Evolutionary conservation across 805 yeast genomes (phyloP).

Genomic region (Kuraishia piskuri): DNA sequence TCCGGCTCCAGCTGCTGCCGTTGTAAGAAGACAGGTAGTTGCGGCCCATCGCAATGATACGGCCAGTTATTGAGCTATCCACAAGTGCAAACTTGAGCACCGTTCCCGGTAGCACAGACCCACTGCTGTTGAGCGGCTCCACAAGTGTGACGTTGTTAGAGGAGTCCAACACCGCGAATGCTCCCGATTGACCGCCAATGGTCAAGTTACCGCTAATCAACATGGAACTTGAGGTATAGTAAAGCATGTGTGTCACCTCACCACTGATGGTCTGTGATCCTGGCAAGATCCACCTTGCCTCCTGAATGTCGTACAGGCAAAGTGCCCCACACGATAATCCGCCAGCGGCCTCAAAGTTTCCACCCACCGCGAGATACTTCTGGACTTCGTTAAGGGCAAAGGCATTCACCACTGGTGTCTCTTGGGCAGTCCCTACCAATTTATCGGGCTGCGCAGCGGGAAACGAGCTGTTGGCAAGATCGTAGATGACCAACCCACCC

Average conservation of each 20-base stretch:
- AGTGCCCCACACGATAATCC: constrained; percentile 48
- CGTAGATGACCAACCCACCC: constrained; percentile 44
- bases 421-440: constrained; percentile 23
- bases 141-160: constrained; percentile 19
- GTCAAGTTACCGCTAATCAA: constrained; percentile 46
- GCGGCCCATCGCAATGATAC: constrained; percentile 33
- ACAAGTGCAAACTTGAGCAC: constrained; percentile 38
- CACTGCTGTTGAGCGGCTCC: constrained; percentile 15
- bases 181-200: constrained; percentile 24
- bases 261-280: constrained; percentile 35
- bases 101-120: constrained; percentile 21
- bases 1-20: constrained; percentile 37
- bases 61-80: constrained; percentile 32
- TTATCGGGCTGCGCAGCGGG: constrained; percentile 40
- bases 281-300: constrained; percentile 46
- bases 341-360: constrained; percentile 56
- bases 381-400: constrained; percentile 30
- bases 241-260: constrained; percentile 42
- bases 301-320: constrained; percentile 54
- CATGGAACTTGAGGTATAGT: constrained; percentile 28
- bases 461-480: constrained; percentile 32
- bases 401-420: constrained; percentile 30
- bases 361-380: constrained; percentile 57
- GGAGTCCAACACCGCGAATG: constrained; percentile 51
- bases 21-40: constrained; percentile 31